phyloP scores from a whole-genome alignment of 202 grass and related monocot genomes.

The Carex sylvatica region DNA sequence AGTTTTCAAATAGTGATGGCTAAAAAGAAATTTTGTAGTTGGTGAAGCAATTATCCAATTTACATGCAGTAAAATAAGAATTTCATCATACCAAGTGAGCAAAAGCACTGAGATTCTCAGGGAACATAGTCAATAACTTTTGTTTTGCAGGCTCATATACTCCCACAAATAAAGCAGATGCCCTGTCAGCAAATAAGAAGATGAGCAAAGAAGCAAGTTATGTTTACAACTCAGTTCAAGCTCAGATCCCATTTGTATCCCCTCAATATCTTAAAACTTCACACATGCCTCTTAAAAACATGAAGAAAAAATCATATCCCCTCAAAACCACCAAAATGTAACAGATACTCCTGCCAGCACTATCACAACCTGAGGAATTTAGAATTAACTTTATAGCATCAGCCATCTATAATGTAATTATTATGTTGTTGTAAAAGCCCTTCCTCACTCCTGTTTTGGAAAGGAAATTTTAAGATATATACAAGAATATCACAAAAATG shows the following conservation, averaged over 20 bases:
- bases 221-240: slow-evolving; percentile 5
- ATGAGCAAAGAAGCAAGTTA: slow-evolving; percentile 9
- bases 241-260: not conserved
- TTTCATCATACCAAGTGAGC: slow-evolving; percentile 84
- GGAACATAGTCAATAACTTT: slow-evolving; percentile 64
- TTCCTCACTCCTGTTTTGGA: not conserved
- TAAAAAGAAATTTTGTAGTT: not conserved
- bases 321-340: not conserved
- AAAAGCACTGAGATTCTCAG: slow-evolving; percentile 85
- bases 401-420: not conserved
- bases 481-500: not conserved
- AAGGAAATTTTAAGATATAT: not conserved
- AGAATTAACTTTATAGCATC: not conserved
- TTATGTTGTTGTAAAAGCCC: not conserved
- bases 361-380: not conserved
- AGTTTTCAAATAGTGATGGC: not conserved
- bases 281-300: not conserved
- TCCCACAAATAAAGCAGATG: slow-evolving; percentile 92
- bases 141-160: slow-evolving; percentile 87
- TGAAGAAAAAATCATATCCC: not conserved
- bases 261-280: not conserved
- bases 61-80: slow-evolving; percentile 16
- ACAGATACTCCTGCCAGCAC: too few relatives aligned
- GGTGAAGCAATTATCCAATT: slow-evolving; percentile 15
- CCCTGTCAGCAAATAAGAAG: slow-evolving; percentile 40